Percentiles rank a stretch among this genome's conserved stretches.
phyloP scores from a whole-genome alignment of 75 land plant genomes.

The Gnetum montanum region DNA sequence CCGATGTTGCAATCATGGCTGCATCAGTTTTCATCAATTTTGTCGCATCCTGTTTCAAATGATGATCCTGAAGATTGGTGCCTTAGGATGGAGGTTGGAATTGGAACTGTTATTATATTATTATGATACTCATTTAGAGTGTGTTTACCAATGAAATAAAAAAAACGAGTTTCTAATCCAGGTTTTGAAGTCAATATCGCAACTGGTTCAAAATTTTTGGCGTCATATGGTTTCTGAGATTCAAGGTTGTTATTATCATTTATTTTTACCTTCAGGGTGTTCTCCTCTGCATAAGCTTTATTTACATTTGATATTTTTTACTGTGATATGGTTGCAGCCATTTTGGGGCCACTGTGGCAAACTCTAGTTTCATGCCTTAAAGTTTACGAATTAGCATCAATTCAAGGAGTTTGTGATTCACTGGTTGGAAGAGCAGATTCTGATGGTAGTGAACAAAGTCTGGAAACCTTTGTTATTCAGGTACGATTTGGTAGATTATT shows the following conservation, averaged over 20 bases:
- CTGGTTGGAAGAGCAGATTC: constrained; percentile 76
- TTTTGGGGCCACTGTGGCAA: constrained; percentile 79
- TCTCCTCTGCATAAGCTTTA: no score
- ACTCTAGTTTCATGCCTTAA: constrained; percentile 67
- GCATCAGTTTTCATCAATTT: constrained; percentile 75
- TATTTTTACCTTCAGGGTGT: no score
- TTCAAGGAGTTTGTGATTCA: constrained; percentile 63
- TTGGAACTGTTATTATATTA: neutral
- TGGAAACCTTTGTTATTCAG: constrained; percentile 92
- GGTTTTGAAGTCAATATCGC: constrained; percentile 72
- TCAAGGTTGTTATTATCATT: constrained; percentile 23
- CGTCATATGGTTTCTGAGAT: constrained; percentile 42
- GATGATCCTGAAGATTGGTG: constrained; percentile 96
- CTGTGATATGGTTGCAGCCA: constrained; percentile 30
- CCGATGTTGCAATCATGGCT: constrained; percentile 85
- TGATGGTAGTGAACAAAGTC: constrained; percentile 80
- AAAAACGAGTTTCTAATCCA: constrained; percentile 26
- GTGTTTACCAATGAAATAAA: no score
- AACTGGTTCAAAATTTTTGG: constrained; percentile 70
- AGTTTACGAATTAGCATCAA: constrained; percentile 62
- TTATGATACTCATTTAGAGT: no score
- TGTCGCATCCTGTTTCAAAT: constrained; percentile 53
- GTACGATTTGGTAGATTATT: no score
- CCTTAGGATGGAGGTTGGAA: constrained; percentile 79
- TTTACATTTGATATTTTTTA: neutral